Percentiles rank a stretch among this genome's conserved stretches.
These are phyloP conservation scores for Verticillium isaacii DNA, from an alignment of 2,329 filamentous ascomycete species.

Conservation along the genomic window DNA sequence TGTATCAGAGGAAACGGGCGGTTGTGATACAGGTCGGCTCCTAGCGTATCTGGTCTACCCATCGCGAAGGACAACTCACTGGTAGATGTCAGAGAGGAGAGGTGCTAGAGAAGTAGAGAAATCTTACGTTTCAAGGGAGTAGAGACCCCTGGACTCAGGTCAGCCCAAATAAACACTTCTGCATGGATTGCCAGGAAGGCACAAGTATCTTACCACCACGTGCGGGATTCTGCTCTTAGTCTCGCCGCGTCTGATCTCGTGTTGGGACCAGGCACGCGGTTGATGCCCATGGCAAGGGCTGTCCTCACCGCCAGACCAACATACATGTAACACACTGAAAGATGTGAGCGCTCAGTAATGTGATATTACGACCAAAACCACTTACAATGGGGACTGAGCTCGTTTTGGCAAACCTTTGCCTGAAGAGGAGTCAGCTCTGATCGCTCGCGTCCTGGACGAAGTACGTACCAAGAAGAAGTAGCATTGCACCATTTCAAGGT, in stretches of 20 bases:
- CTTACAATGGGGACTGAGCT: conserved; percentile 40
- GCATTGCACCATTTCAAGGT: conserved; percentile 42
- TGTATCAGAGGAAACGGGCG: conserved; percentile 23
- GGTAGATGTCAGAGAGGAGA: neutral
- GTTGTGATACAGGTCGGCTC: conserved; percentile 43
- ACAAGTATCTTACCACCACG: conserved; percentile 34
- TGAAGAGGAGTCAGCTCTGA: neutral
- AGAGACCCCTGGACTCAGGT: conserved; percentile 27
- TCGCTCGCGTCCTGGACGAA: conserved; percentile 14
- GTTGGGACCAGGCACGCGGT: conserved; percentile 28
- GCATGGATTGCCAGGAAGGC: too few species aligned
- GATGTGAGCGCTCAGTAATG: neutral
- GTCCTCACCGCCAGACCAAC: conserved; percentile 41
- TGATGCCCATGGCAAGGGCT: conserved; percentile 41
- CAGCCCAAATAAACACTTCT: too few species aligned
- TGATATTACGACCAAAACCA: neutral
- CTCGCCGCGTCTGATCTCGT: conserved; percentile 26
- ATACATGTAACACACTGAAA: conserved; percentile 38
- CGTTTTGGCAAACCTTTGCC: conserved; percentile 43
- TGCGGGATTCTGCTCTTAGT: conserved; percentile 31
- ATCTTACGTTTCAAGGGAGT: conserved; percentile 36
- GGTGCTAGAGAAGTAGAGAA: neutral
- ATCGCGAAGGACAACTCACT: conserved; percentile 43
- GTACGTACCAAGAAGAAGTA: conserved; percentile 33
- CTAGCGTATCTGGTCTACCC: conserved; percentile 41